Base-by-base conservation (phyloP, 2,329 filamentous ascomycete species). In the Sclerotinia minor region DNA sequence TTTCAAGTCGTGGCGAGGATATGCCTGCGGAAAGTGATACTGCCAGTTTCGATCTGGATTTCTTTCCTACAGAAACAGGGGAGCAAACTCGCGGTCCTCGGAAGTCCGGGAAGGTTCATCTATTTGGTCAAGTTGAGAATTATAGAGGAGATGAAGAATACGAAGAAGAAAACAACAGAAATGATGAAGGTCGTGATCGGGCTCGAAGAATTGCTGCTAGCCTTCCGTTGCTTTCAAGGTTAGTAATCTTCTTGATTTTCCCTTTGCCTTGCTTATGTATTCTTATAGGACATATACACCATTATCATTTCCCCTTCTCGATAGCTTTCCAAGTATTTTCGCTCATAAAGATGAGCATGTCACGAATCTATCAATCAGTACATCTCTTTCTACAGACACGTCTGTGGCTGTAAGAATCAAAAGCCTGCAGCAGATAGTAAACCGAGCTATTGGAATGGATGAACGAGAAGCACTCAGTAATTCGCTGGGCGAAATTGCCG, bases 381-480 rank as follows among this genome's bases (percentile, higher is more conserved):
- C 87, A 55, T 83, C 87, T 2, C 80, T 98, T 59, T 90, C 89
- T 3, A 92, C 91, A 0, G 91, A 92, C 65, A 89, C 91, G 15
- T 84, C 84, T 8, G 88, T 96, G n/a, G 87, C 88, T 17, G 81
- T 85, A 26, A 85, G 87, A 45, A 81, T 97, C 57, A 89, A 89
- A 75, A 78, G 79, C 2, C 79, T 96, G 38, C 87, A 91, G 72
- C 80, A 83, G 29, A 82, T 90, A 17, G 87, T 90, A 17, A 80
- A 85, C 21, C 85, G 88, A 70, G 83, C 86, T 15, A 82, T 94
- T 21, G 82, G 83, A 0, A 74, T 94, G 3, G 92, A 96, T 69
- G 94, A 98, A 75, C 85, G 94, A 53, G 95, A 99, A 79, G 83
- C 83, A 2, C 82, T 98, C n/a, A 86, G 87, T 57, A 95, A 96